phyloP scores from a whole-genome alignment of 768 basidiomycete genomes.

The Boletus barrowsii region DNA sequence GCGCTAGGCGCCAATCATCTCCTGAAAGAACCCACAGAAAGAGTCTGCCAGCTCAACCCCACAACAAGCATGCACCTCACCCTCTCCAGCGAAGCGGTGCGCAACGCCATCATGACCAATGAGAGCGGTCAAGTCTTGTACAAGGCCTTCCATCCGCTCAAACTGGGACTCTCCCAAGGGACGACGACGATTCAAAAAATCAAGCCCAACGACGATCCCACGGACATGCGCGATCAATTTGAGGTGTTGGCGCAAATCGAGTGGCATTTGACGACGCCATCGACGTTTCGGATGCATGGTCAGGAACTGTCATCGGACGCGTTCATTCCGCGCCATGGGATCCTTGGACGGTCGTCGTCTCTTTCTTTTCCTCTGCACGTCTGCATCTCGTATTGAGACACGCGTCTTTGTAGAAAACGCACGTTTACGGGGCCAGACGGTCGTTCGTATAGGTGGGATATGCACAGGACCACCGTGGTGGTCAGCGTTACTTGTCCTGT shows the following conservation, averaged over 20 bases:
- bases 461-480: background rate
- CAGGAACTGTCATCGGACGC: background rate
- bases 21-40: background rate
- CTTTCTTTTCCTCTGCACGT: background rate
- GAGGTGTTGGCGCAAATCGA: slow-evolving; percentile 3
- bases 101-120: background rate
- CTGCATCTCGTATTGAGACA: background rate
- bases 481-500: background rate
- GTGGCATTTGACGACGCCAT: background rate
- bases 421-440: slow-evolving; percentile 26
- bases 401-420: background rate
- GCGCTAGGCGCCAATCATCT: background rate
- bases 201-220: slow-evolving; percentile 14
- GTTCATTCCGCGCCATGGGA: background rate
- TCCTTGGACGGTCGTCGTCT: background rate
- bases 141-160: background rate
- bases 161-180: background rate
- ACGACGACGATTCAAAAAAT: slow-evolving; percentile 26
- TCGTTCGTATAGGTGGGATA: slow-evolving; percentile 24
- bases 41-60: background rate
- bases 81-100: background rate
- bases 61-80: background rate
- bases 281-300: background rate
- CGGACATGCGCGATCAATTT: slow-evolving; percentile 29
- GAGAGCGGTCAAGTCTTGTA: background rate